Base-by-base conservation (phyloP, 331 rosid genomes). In the Acacia pycnantha region DNA sequence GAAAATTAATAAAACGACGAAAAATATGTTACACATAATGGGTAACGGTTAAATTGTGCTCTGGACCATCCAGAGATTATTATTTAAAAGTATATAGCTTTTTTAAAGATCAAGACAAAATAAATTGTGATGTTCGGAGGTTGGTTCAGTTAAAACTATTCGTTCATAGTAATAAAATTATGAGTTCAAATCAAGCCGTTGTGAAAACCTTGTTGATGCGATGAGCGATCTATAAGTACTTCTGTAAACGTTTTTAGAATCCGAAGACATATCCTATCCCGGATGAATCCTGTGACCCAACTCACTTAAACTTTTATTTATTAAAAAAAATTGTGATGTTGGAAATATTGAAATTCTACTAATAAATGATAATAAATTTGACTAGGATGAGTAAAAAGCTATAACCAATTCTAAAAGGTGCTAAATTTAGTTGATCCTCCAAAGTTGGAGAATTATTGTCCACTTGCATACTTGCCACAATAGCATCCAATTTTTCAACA, bases 381-480 rank as follows among this genome's bases (percentile, higher is more conserved):
- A 73, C 48, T 62, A 31, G 31, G 5, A 73, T n/a, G 46, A 47
- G 31, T n/a, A 37, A 48, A 27, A 13, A 44, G 12, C 33, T 48
- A 48, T 5, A 37, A 53, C 64, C 12, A 62, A 62, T 62, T 27
- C 10, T 12, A 26, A 80, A 62, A 80, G 58, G 56, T 29, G 46
- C 65, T 54, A 43, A 6, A 21, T 73, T 53, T 43, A 74, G 84
- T 29, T 76, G 82, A 77, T 75, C 88, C 90, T 21, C 21, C 72
- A 64, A 78, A 21, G 82, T 82, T 72, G 91, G 86, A 86, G 90
- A 33, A 31, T 79, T 69, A 74, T 72, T 84, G 89, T 73, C 89
- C 90, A 61, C 86, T 76, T 78, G 85, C 84, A 44, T 3, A 40
- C 86, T 78, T 81, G 81, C 83, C 40, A 22, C 2, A 11, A 40